phyloP scores from a whole-genome alignment of 2,329 filamentous ascomycete species.

The Blastomyces gilchristii region DNA sequence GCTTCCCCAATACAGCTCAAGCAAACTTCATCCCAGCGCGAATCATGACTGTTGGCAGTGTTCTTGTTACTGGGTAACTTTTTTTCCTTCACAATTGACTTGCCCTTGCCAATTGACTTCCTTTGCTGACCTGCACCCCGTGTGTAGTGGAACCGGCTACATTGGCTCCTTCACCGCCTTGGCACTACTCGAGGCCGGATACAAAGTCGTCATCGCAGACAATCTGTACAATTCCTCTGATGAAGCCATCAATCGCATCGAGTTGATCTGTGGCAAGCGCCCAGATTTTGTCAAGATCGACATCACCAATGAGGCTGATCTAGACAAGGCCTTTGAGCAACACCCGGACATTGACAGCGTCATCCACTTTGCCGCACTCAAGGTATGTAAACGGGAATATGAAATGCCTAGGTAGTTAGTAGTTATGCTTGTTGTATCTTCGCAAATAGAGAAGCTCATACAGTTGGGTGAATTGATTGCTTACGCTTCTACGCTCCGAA shows the following conservation, averaged over 20 bases:
- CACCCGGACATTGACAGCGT: constrained; percentile 94
- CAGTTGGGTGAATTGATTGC: neutral
- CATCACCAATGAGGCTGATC: constrained; percentile 70
- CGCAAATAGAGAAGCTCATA: neutral
- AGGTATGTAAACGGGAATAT: constrained; percentile 47
- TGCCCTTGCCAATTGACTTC: constrained; percentile 19
- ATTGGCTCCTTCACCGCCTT: constrained; percentile 96
- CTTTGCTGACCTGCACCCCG: constrained; percentile 19
- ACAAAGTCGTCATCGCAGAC: constrained; percentile 94
- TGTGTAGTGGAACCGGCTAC: constrained; percentile 82
- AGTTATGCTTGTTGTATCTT: neutral
- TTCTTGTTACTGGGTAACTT: constrained; percentile 82
- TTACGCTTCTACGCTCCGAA: constrained; percentile 12
- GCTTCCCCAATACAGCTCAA: neutral
- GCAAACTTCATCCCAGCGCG: neutral
- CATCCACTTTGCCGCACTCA: constrained; percentile 96
- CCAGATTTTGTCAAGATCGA: constrained; percentile 78
- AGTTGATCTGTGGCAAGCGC: constrained; percentile 81
- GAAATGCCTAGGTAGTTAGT: neutral
- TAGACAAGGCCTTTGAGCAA: constrained; percentile 79
- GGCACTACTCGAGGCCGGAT: constrained; percentile 82
- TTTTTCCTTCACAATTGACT: constrained; percentile 5
- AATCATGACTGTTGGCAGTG: constrained; percentile 70
- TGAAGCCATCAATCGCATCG: constrained; percentile 87
- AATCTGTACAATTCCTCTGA: constrained; percentile 94